Evolutionary conservation across 2,329 filamentous ascomycete genomes (phyloP).

Genomic region (Calonectria pseudoturangicola): DNA sequence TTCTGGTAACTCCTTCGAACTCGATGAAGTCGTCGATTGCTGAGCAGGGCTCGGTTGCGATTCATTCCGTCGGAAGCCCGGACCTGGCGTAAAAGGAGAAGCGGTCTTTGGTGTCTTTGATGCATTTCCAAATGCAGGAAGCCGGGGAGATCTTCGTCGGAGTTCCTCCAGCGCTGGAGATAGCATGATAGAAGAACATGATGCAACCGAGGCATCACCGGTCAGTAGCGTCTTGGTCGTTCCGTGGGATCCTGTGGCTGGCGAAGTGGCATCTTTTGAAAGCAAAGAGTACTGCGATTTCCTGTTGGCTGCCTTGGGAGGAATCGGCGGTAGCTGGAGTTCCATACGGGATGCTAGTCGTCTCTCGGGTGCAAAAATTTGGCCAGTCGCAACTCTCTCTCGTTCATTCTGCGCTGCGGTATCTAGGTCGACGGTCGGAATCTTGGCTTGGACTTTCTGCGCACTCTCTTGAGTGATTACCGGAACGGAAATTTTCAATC

Average conservation of each 20-base stretch:
- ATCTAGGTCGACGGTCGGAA: conserved; percentile 69
- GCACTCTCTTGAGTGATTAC: conserved; percentile 62
- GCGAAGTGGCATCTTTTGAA: conserved; percentile 58
- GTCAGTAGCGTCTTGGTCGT: conserved; percentile 16
- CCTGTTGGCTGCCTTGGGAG: conserved; percentile 58
- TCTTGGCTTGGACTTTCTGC: conserved; percentile 65
- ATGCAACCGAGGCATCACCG: conserved; percentile 57
- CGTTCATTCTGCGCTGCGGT: conserved; percentile 69
- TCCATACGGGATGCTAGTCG: conserved; percentile 61
- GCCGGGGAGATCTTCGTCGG: conserved; percentile 71
- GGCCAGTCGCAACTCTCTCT: conserved; percentile 62
- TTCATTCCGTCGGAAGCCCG: conserved; percentile 11
- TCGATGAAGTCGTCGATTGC: neutral
- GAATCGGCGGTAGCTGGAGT: conserved; percentile 59
- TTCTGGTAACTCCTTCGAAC: conserved; percentile 26
- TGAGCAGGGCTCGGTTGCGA: neutral
- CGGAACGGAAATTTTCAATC: conserved; percentile 70
- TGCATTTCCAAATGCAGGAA: conserved; percentile 28
- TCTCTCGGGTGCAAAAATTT: conserved; percentile 55
- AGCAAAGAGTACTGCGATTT: conserved; percentile 61
- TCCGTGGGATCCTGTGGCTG: conserved; percentile 19
- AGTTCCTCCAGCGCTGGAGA: conserved; percentile 71
- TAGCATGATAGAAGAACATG: conserved; percentile 68
- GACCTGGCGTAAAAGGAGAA: conserved; percentile 12
- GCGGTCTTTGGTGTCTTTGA: conserved; percentile 9